A percentile compares a stretch with the other conserved stretches of the same genome.
These are phyloP conservation scores for Alternaria burnsii DNA, from an alignment of 2,329 filamentous ascomycete genomes.

Conservation along the genomic window DNA sequence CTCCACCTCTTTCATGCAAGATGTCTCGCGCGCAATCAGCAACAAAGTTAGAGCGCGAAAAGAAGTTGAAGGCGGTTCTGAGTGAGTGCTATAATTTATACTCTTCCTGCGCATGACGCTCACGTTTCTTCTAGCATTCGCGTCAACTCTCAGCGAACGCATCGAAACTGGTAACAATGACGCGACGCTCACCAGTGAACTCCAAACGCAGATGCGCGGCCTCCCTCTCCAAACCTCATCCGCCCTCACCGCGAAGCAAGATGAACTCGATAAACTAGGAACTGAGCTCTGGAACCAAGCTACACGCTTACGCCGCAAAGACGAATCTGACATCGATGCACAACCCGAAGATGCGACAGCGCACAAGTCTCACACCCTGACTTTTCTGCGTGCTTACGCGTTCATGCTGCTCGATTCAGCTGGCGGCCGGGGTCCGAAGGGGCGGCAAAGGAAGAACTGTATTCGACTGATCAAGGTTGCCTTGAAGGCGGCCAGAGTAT, in stretches of 20 bases:
- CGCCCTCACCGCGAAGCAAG: conserved; percentile 46
- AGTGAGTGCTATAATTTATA: conserved; percentile 27
- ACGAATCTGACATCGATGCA: conserved; percentile 5
- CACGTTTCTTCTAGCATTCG: conserved; percentile 42
- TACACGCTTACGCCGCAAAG: conserved; percentile 57
- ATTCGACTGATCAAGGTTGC: conserved; percentile 72
- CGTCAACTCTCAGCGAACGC: conserved; percentile 36
- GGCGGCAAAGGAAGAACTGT: conserved; percentile 36
- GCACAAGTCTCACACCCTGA: conserved; percentile 30
- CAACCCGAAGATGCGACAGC: conserved; percentile 46
- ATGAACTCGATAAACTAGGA: conserved; percentile 65
- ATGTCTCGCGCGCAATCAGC: conserved; percentile 38
- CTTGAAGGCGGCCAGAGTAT: conserved; percentile 70
- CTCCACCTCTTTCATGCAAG: neutral
- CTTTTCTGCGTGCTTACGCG: conserved; percentile 63
- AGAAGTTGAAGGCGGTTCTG: conserved; percentile 44
- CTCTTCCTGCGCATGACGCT: conserved; percentile 8
- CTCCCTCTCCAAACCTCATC: conserved; percentile 43
- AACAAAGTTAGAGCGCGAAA: conserved; percentile 46
- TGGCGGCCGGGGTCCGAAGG: conserved; percentile 29
- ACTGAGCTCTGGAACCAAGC: conserved; percentile 73
- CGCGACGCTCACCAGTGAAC: conserved; percentile 37
- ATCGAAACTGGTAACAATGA: conserved; percentile 27
- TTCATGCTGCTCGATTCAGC: conserved; percentile 70
- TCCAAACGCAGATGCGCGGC: conserved; percentile 55